A percentile compares a stretch with the other conserved stretches of the same genome.
Conservation (phyloP, 2,329 filamentous ascomycete genomes). For the Sporothrix luriei region DNA sequence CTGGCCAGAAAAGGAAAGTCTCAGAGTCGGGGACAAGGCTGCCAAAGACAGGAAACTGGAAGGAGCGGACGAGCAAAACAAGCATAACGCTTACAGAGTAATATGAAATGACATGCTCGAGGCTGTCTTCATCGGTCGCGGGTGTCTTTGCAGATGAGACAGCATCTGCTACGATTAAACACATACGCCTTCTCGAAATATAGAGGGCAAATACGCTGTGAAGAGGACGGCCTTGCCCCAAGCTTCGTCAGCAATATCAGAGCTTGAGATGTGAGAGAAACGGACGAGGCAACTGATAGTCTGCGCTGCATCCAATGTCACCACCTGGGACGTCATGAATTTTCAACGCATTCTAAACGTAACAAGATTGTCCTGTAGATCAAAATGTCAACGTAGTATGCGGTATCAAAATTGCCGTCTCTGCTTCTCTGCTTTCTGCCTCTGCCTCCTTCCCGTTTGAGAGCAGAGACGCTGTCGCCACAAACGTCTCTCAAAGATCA, state of each 20-base stretch:
- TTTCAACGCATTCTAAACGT: too few species aligned
- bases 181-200: too few species aligned
- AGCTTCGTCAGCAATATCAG: too few species aligned
- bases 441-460: not conserved
- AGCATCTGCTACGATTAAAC: constrained; percentile 8
- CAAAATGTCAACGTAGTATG: not conserved
- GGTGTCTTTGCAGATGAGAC: constrained; percentile 18
- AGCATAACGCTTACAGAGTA: not conserved
- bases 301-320: too few species aligned
- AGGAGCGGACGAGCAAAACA: constrained; percentile 3
- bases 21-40: not conserved
- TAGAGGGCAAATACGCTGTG: not conserved
- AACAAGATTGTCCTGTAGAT: too few species aligned
- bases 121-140: not conserved
- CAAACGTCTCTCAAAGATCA: not conserved
- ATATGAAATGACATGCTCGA: not conserved
- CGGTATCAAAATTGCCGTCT: not conserved
- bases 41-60: not conserved
- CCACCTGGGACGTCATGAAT: too few species aligned
- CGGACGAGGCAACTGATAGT: too few species aligned
- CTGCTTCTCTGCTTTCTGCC: too few species aligned
- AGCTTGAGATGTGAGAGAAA: too few species aligned
- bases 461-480: not conserved
- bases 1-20: not conserved
- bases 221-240: not conserved